These are phyloP conservation scores for Pythium pyrilobum DNA, from an alignment of 352 stramenopile genomes.

Conservation along the genomic window DNA sequence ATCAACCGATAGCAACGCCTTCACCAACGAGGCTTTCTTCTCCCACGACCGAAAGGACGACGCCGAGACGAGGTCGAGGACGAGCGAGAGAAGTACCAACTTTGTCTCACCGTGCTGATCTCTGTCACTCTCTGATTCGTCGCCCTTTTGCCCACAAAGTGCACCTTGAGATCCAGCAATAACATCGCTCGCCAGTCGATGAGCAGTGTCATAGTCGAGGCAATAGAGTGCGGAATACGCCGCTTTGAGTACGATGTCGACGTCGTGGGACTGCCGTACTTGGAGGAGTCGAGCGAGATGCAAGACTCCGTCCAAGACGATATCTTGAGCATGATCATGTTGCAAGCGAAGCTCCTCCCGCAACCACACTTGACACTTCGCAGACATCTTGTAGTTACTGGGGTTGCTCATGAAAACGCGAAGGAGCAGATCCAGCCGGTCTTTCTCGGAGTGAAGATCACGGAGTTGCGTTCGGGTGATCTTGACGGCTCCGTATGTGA, in stretches of 20 bases:
- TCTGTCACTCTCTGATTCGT: not conserved
- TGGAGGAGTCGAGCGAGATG: constrained; percentile 44
- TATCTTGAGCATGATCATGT: constrained; percentile 2
- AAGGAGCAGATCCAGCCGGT: constrained; percentile 35
- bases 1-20: constrained; percentile 1
- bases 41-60: constrained; percentile 55
- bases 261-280: constrained; percentile 23
- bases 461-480: constrained; percentile 29
- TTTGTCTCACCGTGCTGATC: constrained; percentile 15
- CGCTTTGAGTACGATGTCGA: constrained; percentile 53
- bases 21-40: constrained; percentile 35
- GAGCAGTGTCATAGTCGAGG: constrained; percentile 56
- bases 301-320: constrained; percentile 43
- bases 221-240: constrained; percentile 66
- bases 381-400: constrained; percentile 52
- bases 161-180: constrained; percentile 22
- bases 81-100: constrained; percentile 48
- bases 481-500: constrained; percentile 55
- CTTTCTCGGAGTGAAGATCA: constrained; percentile 3
- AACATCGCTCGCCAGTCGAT: constrained; percentile 34
- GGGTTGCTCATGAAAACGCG: constrained; percentile 61
- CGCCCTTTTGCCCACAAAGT: too few species aligned
- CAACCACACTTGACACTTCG: constrained; percentile 41
- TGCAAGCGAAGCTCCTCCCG: constrained; percentile 4
- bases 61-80: constrained; percentile 59